These are phyloP conservation scores for Cytospora schulzeri DNA, from an alignment of 2,329 filamentous ascomycete genomes.

Conservation along the genomic window DNA sequence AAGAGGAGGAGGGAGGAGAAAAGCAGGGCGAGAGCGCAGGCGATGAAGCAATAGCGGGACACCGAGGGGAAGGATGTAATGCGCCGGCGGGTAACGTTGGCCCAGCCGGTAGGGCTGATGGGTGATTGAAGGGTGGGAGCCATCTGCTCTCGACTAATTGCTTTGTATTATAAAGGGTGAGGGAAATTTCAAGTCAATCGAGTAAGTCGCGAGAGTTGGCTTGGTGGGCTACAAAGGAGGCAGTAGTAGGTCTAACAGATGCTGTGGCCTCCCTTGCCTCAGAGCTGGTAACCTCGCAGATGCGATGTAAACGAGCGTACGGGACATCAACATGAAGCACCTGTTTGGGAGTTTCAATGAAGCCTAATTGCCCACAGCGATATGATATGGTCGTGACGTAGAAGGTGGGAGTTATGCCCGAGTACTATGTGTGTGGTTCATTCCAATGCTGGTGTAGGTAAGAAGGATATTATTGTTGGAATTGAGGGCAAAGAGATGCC, in stretches of 20 bases:
- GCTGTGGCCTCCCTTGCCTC: not conserved
- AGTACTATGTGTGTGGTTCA: not conserved
- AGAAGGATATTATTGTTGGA: not conserved
- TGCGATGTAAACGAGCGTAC: not conserved
- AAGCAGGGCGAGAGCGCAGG: constrained; percentile 21
- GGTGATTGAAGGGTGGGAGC: constrained; percentile 21
- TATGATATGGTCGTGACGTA: not conserved
- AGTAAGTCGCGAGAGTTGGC: no score
- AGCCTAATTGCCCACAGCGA: not conserved
- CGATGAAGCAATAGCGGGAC: constrained; percentile 23
- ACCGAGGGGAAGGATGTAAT: constrained; percentile 14
- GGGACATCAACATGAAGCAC: not conserved
- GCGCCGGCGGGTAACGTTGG: constrained; percentile 22
- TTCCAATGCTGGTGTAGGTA: not conserved
- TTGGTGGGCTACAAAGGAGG: not conserved
- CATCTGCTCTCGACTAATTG: constrained; percentile 5
- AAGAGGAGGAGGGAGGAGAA: constrained; percentile 26
- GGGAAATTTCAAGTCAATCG: not conserved
- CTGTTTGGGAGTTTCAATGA: not conserved
- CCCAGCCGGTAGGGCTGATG: constrained; percentile 20
- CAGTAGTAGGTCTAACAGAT: not conserved
- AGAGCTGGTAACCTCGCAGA: not conserved
- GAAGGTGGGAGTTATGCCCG: not conserved
- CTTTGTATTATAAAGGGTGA: not conserved
- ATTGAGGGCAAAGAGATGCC: not conserved